Conservation (phyloP, 768 basidiomycete species). For the Pleurotus tuber-regium region DNA sequence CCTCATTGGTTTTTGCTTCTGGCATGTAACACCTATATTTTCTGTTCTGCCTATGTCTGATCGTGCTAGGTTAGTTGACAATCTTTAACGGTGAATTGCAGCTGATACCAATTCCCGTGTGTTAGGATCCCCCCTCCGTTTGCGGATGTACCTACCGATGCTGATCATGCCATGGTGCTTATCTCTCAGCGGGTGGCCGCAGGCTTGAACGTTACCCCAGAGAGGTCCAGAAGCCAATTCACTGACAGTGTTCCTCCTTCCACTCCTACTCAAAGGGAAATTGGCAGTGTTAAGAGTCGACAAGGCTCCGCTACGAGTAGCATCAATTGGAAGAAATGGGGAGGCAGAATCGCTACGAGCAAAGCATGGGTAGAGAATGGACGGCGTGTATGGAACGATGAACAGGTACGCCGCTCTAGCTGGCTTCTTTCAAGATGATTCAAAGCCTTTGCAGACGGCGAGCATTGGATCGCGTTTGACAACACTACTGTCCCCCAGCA, state of each 20-base stretch:
- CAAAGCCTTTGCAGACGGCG: background rate
- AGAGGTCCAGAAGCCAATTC: slow-evolving; percentile 19
- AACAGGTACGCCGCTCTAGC: slow-evolving; percentile 37
- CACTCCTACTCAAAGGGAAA: background rate
- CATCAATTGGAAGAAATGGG: slow-evolving; percentile 60
- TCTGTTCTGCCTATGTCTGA: slow-evolving; percentile 46
- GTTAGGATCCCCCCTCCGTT: slow-evolving; percentile 47
- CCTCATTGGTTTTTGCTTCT: slow-evolving; percentile 50
- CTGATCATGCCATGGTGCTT: slow-evolving; percentile 68
- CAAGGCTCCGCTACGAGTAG: slow-evolving; percentile 15
- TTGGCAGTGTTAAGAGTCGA: background rate
- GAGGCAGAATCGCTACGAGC: slow-evolving; percentile 41
- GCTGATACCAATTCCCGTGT: no score
- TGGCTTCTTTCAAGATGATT: background rate
- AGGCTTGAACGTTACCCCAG: slow-evolving; percentile 46
- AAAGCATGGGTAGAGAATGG: slow-evolving; percentile 42
- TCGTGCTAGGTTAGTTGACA: slow-evolving; percentile 40
- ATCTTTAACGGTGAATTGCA: no score
- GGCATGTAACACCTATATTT: slow-evolving; percentile 62
- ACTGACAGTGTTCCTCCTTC: slow-evolving; percentile 9
- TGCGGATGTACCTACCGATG: slow-evolving; percentile 58
- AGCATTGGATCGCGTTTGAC: no score
- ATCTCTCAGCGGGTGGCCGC: slow-evolving; percentile 58
- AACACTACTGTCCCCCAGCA: no score
- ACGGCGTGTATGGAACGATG: slow-evolving; percentile 34